Percentiles rank a stretch among this genome's conserved stretches.
Conservation (phyloP, 306 rosid genomes). For the Cucurbita moschata region DNA sequence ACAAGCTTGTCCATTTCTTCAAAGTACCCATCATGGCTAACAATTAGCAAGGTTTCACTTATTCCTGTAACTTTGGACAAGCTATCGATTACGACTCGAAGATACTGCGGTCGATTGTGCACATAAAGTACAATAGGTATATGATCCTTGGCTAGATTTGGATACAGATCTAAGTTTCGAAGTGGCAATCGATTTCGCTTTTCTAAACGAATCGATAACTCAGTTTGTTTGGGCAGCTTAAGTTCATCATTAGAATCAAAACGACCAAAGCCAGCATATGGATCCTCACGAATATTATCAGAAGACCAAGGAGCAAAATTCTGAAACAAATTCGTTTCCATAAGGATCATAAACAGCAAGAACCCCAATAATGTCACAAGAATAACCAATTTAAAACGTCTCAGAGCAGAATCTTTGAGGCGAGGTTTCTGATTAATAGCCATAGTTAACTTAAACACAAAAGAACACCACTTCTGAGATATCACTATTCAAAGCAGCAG, state of each 20-base stretch:
- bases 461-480: constrained; percentile 8
- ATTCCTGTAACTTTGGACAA: constrained; percentile 70
- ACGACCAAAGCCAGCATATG: constrained; percentile 8
- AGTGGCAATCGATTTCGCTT: constrained; percentile 53
- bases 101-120: constrained; percentile 82
- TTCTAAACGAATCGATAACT: constrained; percentile 47
- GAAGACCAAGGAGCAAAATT: not conserved
- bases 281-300: constrained; percentile 20
- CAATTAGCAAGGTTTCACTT: constrained; percentile 64
- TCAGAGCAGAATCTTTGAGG: constrained; percentile 38
- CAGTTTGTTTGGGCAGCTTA: constrained; percentile 51
- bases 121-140: constrained; percentile 72
- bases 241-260: constrained; percentile 13
- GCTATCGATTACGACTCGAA: constrained; percentile 59
- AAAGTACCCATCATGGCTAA: constrained; percentile 89
- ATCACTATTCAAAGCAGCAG: constrained; percentile 8
- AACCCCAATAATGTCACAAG: constrained; percentile 45
- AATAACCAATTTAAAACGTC: constrained; percentile 47
- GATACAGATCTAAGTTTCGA: constrained; percentile 68
- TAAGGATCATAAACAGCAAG: constrained; percentile 35
- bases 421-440: constrained; percentile 45
- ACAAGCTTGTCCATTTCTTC: constrained; percentile 70
- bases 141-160: constrained; percentile 46
- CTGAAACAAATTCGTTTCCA: constrained; percentile 37
- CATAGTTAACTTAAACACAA: constrained; percentile 9